Evolutionary conservation across 2,329 filamentous ascomycete species (phyloP).

Genomic region (Cercospora sp.): DNA sequence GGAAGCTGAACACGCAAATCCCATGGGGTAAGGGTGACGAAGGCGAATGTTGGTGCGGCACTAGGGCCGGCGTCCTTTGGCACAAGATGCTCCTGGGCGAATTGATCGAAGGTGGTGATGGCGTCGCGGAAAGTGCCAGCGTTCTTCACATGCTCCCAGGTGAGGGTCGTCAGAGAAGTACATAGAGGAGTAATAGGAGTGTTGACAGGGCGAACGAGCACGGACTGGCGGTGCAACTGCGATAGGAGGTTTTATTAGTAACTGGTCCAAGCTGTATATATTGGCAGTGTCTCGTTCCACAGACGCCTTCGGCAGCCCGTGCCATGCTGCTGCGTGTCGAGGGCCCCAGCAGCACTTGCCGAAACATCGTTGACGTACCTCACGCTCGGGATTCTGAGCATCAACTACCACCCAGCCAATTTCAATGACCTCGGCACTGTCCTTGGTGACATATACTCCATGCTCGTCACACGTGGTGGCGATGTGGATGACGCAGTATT

Average conservation of each 20-base stretch:
- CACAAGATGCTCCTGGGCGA: constrained; percentile 86
- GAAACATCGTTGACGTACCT: constrained; percentile 33
- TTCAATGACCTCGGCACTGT: constrained; percentile 98
- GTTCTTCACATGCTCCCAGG: constrained; percentile 98
- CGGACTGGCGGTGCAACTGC: constrained; percentile 89
- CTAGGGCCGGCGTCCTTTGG: constrained; percentile 69
- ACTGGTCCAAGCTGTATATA: constrained; percentile 25
- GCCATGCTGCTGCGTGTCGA: constrained; percentile 8
- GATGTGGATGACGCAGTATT: constrained; percentile 97
- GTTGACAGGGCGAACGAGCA: constrained; percentile 97
- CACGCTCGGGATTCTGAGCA: constrained; percentile 38
- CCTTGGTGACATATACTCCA: constrained; percentile 98
- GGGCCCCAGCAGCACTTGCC: constrained; percentile 1
- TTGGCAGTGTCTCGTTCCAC: constrained; percentile 31
- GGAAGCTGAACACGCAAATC: constrained; percentile 96
- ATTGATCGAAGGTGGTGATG: constrained; percentile 90
- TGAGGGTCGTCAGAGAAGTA: constrained; percentile 96
- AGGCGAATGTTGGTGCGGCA: constrained; percentile 73
- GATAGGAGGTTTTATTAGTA: constrained; percentile 29
- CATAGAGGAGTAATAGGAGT: constrained; percentile 97
- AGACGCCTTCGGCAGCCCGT: constrained; percentile 21
- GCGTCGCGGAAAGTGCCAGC: constrained; percentile 97
- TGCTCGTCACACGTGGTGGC: constrained; percentile 99
- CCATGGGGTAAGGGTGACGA: constrained; percentile 98
- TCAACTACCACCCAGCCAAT: constrained; percentile 84